Base-by-base conservation (phyloP, 192 early-diverging fungal genomes). In the Gigaspora rosea region DNA sequence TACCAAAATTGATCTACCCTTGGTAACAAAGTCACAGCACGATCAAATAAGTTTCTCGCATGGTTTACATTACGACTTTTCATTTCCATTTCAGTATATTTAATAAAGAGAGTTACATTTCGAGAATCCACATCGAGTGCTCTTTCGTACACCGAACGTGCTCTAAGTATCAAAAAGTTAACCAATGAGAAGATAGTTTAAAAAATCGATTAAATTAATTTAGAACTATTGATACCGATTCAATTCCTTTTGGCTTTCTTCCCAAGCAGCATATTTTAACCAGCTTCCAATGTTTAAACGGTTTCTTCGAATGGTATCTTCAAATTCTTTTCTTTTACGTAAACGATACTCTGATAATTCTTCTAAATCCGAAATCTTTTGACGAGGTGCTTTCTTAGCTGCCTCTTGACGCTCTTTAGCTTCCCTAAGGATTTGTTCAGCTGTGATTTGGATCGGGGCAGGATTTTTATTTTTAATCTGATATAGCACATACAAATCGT, bases 21-120 rank as follows among this genome's bases (percentile, higher is more conserved):
- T 10, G 98, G 98, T 35, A 99, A 82, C 22, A 97, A 79, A 10
- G 93, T 91, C 15, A 95, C 92, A 27, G 94, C 95, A 48, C 96
- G 89, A 82, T 99, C 98, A 71, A 93, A 94, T 32, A 99, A 81
- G 79, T 99, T 99, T 72, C 98, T 88, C 0, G 98, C 96, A 78
- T 91, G 84, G 80, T 95, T 94, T 76, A 98, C 85, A 83, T 97
- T 98, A 69, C 92, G 90, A 86, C 95, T 93, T 85, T 95, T 97
- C 93, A 98, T 96, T 81, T 99, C 98, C 93, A 98, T 90, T 78
- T 99, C 97, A 27, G 95, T 89, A 81, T 99, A 99, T 78, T 93
- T 91, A 72, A 97, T 84, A 86, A 93, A 98, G 32, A 98, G 75
- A 4, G 93, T 91, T 64, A 93, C 89, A 83, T 95, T 97, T 32